A percentile compares a stretch with the other conserved stretches of the same genome.
Conservation (phyloP, 331 rosid species). For the Rhamnella rubrinervis region DNA sequence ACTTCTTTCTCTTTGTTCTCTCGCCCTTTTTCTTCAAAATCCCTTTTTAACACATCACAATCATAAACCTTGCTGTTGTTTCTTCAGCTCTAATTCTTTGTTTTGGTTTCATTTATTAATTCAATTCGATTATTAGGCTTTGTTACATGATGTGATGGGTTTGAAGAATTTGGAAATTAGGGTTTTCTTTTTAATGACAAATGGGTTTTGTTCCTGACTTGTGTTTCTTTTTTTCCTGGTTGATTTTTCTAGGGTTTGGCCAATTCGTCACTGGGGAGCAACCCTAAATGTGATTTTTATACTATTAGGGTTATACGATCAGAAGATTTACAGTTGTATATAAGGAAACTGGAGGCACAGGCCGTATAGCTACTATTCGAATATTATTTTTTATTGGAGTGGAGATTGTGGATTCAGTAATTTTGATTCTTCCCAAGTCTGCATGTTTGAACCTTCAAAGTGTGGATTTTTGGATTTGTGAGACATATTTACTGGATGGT, state of each 20-base stretch:
- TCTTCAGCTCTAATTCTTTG: not conserved
- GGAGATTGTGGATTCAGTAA: conserved; percentile 6
- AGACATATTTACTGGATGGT: not conserved
- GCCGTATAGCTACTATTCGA: not conserved
- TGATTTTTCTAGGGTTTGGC: not conserved
- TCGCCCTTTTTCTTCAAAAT: no score
- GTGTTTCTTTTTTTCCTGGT: not conserved
- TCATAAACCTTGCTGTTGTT: not conserved
- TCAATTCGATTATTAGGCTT: no score
- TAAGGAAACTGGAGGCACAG: not conserved
- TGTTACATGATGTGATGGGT: no score
- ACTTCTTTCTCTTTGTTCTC: no score
- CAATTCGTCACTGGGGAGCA: not conserved
- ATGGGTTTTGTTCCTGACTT: not conserved
- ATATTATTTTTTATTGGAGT: not conserved
- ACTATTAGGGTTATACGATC: not conserved
- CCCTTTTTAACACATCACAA: not conserved
- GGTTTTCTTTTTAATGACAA: no score
- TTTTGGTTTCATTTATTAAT: not conserved
- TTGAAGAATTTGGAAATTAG: no score
- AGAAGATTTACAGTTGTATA: not conserved
- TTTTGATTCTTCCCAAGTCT: conserved; percentile 3
- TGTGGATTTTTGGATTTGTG: not conserved
- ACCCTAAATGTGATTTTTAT: no score
- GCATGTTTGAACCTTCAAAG: not conserved